phyloP scores from a whole-genome alignment of 2,329 filamentous ascomycete genomes.

The Microcyclosporella mali region DNA sequence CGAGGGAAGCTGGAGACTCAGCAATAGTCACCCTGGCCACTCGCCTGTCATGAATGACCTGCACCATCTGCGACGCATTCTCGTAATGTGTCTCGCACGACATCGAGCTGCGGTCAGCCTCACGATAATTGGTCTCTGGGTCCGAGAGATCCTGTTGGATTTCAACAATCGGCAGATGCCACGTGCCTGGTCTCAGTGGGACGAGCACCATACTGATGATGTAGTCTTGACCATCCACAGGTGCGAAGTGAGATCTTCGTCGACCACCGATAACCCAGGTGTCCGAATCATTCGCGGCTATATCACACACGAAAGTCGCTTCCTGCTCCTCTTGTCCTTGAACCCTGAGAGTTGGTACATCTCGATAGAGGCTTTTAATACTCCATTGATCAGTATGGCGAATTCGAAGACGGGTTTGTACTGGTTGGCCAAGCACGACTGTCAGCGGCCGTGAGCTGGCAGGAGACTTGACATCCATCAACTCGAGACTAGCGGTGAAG shows the following conservation, averaged over 20 bases:
- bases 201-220: conserved; percentile 68
- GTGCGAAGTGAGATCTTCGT: conserved; percentile 69
- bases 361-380: conserved; percentile 43
- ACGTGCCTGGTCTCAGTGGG: conserved; percentile 68
- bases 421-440: conserved; percentile 57
- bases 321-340: conserved; percentile 11
- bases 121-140: conserved; percentile 22
- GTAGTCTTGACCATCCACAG: conserved; percentile 21
- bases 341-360: conserved; percentile 17
- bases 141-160: conserved; percentile 56
- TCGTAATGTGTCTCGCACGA: conserved; percentile 73
- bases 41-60: conserved; percentile 44
- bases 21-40: conserved; percentile 12
- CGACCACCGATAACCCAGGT: conserved; percentile 81
- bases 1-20: conserved; percentile 5
- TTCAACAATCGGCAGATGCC: conserved; percentile 74
- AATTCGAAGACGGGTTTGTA: conserved; percentile 56
- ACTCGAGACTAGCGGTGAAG: conserved; percentile 56
- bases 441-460: conserved; percentile 29
- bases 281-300: conserved; percentile 61
- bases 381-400: conserved; percentile 52
- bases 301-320: conserved; percentile 71
- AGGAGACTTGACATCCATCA: conserved; percentile 11
- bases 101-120: conserved; percentile 27
- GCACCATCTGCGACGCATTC: conserved; percentile 69